Conservation (phyloP, 306 rosid species). For the Vicia faba region DNA sequence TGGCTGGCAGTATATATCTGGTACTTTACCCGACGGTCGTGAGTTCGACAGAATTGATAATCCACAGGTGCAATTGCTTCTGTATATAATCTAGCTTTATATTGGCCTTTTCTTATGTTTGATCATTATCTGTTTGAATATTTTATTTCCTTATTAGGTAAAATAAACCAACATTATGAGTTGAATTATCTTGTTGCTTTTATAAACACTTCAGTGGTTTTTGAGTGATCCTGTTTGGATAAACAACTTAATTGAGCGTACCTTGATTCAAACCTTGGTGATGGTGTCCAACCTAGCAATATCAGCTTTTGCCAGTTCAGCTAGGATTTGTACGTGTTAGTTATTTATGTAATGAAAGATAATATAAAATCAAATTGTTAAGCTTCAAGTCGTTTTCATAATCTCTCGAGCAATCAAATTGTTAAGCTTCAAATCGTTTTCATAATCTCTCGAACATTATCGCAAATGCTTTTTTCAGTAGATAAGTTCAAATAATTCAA, state of each 20-base stretch:
- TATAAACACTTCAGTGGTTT: no score
- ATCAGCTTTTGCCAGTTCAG: no score
- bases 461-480: not conserved
- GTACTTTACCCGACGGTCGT: conserved; percentile 94
- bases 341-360: not conserved
- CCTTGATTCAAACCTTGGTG: no score
- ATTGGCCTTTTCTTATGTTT: conserved; percentile 18
- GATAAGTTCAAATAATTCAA: not conserved
- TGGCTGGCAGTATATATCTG: conserved; percentile 99
- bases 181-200: conserved; percentile 4
- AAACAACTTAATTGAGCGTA: no score
- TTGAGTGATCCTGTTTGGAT: no score
- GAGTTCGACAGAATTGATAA: conserved; percentile 93
- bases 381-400: not conserved
- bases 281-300: no score
- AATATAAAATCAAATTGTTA: not conserved
- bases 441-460: not conserved
- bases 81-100: conserved; percentile 3
- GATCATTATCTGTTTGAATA: not conserved
- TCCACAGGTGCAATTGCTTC: conserved; percentile 76
- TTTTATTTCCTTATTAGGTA: not conserved
- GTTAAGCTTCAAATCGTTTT: no score
- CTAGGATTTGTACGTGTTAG: not conserved
- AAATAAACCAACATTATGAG: conserved; percentile 12
- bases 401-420: no score